Evolutionary conservation across 306 rosid species (phyloP).

Genomic region (Cicer judaicum): DNA sequence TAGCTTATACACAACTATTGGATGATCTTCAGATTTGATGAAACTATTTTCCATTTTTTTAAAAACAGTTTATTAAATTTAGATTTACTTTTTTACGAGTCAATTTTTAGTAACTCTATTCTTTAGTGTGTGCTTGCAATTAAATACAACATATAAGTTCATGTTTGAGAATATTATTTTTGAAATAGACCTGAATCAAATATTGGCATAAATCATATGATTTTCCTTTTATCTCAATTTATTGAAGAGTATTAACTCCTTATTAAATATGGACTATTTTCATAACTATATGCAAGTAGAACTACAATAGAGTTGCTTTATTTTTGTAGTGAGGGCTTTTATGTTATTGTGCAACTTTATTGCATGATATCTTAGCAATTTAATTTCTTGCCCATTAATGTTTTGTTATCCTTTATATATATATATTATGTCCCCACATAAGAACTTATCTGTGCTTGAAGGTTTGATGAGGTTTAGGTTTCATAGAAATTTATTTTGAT

Average conservation of each 20-base stretch:
- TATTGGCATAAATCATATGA: not conserved
- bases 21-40: conserved; percentile 1
- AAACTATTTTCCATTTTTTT: not conserved
- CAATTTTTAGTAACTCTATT: conserved; percentile 24
- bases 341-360: not conserved
- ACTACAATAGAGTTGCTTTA: not conserved
- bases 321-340: not conserved
- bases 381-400: conserved; percentile 2
- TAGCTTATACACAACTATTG: conserved; percentile 7
- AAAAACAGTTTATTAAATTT: not conserved
- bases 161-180: not conserved
- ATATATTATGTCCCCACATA: not conserved
- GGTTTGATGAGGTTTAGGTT: not conserved
- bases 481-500: not conserved
- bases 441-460: conserved; percentile 9
- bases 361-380: conserved; percentile 11
- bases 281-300: not conserved
- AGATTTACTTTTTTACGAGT: not conserved
- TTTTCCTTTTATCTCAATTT: conserved; percentile 1
- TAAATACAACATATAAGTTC: conserved; percentile 14
- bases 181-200: conserved; percentile 20
- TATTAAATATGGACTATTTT: conserved; percentile 13
- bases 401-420: not conserved
- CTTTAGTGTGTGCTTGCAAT: not conserved
- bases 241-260: conserved; percentile 1